These are phyloP conservation scores for Pezizomycotina sp. DNA, from an alignment of 2,329 filamentous ascomycete species.

Conservation along the genomic window DNA sequence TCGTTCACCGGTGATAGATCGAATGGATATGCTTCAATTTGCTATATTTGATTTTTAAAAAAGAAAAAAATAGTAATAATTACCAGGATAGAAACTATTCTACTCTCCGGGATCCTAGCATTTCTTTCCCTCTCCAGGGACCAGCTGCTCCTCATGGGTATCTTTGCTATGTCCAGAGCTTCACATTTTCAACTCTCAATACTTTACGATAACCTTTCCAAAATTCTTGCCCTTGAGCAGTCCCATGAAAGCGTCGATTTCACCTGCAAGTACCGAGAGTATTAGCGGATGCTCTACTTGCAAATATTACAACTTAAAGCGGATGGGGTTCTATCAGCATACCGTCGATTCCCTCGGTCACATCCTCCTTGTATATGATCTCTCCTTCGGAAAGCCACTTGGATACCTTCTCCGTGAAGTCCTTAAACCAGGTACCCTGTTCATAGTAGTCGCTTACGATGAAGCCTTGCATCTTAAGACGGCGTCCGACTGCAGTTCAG, in stretches of 20 bases:
- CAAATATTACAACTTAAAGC: too few relatives aligned
- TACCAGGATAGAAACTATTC: background rate
- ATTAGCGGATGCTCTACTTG: too few relatives aligned
- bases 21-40: too few relatives aligned
- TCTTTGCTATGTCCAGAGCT: background rate
- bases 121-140: background rate
- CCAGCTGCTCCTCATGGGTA: background rate
- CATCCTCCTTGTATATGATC: constrained; percentile 51
- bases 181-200: constrained; percentile 6
- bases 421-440: constrained; percentile 46
- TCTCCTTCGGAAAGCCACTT: constrained; percentile 61
- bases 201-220: constrained; percentile 66
- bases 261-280: too few relatives aligned
- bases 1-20: too few relatives aligned
- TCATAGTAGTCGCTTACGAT: constrained; percentile 51
- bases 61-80: background rate
- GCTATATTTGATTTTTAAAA: background rate
- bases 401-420: constrained; percentile 60
- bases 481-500: constrained; percentile 54
- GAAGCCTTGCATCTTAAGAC: constrained; percentile 58
- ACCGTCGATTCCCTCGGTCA: constrained; percentile 66
- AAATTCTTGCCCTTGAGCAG: constrained; percentile 68
- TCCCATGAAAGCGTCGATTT: constrained; percentile 53
- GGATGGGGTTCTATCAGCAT: too few relatives aligned
- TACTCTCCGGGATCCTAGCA: background rate